Conservation (phyloP, 768 basidiomycete genomes). For the Cystofilobasidium capitatum region DNA sequence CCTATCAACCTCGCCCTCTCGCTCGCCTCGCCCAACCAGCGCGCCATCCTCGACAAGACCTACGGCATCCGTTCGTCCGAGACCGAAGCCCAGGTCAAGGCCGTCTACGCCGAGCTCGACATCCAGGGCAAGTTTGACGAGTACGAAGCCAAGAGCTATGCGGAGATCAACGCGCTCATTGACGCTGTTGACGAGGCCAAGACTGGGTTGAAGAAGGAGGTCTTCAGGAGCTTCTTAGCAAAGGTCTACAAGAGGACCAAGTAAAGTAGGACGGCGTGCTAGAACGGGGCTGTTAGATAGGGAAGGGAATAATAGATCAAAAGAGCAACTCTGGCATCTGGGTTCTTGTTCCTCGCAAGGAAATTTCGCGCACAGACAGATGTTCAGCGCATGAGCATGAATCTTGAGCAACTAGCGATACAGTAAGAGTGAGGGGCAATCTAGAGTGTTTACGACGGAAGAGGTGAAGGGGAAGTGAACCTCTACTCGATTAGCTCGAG, state of each 20-base stretch:
- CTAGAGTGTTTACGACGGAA: too few species aligned
- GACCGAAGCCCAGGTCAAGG: conserved; percentile 55
- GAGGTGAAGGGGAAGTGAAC: background rate
- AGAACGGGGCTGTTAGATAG: background rate
- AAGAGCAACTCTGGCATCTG: too few species aligned
- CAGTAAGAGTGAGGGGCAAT: too few species aligned
- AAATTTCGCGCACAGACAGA: too few species aligned
- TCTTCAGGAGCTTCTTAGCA: conserved; percentile 74
- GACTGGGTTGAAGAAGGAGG: conserved; percentile 49
- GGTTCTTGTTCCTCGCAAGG: too few species aligned
- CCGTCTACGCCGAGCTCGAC: conserved; percentile 60
- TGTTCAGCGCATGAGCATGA: too few species aligned
- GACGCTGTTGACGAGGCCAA: conserved; percentile 58
- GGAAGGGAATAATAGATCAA: background rate
- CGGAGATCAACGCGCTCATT: conserved; percentile 58
- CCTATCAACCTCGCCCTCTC: conserved; percentile 76
- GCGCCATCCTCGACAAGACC: conserved; percentile 47
- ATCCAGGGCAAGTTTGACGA: conserved; percentile 53
- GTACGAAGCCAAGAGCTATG: conserved; percentile 72
- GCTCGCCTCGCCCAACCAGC: conserved; percentile 42
- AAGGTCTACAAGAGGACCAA: conserved; percentile 68
- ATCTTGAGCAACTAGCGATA: too few species aligned
- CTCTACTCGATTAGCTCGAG: conserved; percentile 3
- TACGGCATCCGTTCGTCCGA: conserved; percentile 55
- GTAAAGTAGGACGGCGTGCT: too few species aligned